Percentiles rank a stretch among this genome's conserved stretches.
phyloP scores from a whole-genome alignment of 1,284 basidiomycete genomes.

The Sanghuangporus sanghuang region DNA sequence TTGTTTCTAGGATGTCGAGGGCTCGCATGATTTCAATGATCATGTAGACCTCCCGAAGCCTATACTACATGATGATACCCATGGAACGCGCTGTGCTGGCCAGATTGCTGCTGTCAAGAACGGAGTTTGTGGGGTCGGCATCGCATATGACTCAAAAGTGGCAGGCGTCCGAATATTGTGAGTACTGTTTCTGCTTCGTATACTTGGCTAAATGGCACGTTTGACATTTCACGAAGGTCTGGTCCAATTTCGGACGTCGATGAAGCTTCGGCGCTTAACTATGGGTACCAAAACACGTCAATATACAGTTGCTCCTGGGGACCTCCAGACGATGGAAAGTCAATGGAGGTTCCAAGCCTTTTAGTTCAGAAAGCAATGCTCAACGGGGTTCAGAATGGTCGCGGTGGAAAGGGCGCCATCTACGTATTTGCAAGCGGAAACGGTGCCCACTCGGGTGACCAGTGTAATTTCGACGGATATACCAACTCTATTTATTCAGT shows the following conservation, averaged over 20 bases:
- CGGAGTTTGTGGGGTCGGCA: conserved; percentile 91
- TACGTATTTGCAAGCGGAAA: conserved; percentile 99
- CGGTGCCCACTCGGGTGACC: conserved; percentile 86
- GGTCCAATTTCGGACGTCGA: conserved; percentile 96
- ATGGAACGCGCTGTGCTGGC: conserved; percentile 97
- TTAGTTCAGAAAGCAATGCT: conserved; percentile 93
- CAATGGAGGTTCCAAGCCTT: conserved; percentile 93
- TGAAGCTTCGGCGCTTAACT: conserved; percentile 95
- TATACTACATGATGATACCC: conserved; percentile 86
- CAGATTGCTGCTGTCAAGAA: conserved; percentile 95
- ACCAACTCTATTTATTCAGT: conserved; percentile 98
- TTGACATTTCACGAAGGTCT: conserved; percentile 34
- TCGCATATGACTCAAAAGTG: conserved; percentile 89
- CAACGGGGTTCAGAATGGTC: conserved; percentile 93
- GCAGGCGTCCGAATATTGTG: conserved; percentile 89
- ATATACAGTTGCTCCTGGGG: conserved; percentile 99
- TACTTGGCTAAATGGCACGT: not conserved
- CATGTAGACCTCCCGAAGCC: conserved; percentile 87
- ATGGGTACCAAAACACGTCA: conserved; percentile 86
- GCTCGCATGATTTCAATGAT: conserved; percentile 97
- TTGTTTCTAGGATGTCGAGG: conserved; percentile 64
- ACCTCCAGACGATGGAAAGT: conserved; percentile 90
- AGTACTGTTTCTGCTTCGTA: not conserved
- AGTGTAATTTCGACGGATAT: conserved; percentile 99
- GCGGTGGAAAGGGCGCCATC: conserved; percentile 86